Base-by-base conservation (phyloP, 2,329 filamentous ascomycete genomes). In the Ophiostoma ulmi region DNA sequence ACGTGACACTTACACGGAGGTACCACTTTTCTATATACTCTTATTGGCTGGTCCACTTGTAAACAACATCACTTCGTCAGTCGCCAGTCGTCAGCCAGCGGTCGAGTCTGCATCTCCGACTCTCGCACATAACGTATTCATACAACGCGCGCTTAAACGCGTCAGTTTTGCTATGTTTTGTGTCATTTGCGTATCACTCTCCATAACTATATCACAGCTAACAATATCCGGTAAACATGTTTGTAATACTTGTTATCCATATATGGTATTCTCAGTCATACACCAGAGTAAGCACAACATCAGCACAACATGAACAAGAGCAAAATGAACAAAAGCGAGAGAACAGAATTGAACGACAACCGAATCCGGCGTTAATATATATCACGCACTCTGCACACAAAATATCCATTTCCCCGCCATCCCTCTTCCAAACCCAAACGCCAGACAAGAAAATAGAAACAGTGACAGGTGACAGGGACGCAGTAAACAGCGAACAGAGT, bases 391-490 rank as follows among this genome's bases (percentile, higher is more conserved):
- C 67, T 55, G 66, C 63, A 14, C 41, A 66, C 58, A 72, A 66
- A 71, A 72, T 58, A 58, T 70, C 61, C 72, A 48, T 69, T 70
- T 48, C 72, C 71, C 69, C 72, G 48, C 70, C 73, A 72, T 71
- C 69, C 71, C 67, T 74, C 71, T 69, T 68, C 72, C 73, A 72
- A 70, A 70, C 61, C 38, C 35, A 69, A 74, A 73, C 71, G 71
- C 72, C 72, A 64, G 48, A 67, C 58, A 48, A 66, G 68, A 55
- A 55, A 69, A 26, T 26, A 58, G 68, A 67, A 63, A 63, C 58
- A 63, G 14, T 35, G 52, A 58, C n/a, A 58, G n/a, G n/a, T 17
- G 22, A 17, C 58, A 63, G 58, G 58, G 26, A 63, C 58, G 26
- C 58, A 63, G 58, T 35, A 63, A 52, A 52, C 22, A 65, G 13